Evolutionary conservation across 805 yeast species (phyloP).

Genomic region (Zygosaccharomyces rouxii): DNA sequence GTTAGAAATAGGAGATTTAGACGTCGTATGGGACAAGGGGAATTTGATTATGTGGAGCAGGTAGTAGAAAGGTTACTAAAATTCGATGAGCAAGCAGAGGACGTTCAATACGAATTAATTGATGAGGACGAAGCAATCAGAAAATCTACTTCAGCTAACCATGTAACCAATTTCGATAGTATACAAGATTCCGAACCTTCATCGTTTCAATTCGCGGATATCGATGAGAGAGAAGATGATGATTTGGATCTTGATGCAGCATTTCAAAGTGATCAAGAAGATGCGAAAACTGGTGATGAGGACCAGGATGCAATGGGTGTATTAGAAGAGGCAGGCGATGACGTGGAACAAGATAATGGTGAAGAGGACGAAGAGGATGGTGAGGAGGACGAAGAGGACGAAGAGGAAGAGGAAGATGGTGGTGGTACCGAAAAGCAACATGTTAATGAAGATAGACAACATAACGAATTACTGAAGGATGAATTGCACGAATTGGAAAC

Average conservation of each 20-base stretch:
- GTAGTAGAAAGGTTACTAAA: slow-evolving; percentile 71
- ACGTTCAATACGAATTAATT: slow-evolving; percentile 67
- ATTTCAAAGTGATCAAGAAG: slow-evolving; percentile 40
- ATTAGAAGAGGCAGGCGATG: slow-evolving; percentile 36
- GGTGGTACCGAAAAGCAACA: slow-evolving; percentile 49
- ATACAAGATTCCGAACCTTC: slow-evolving; percentile 4
- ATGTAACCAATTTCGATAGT: slow-evolving; percentile 15
- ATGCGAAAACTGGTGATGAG: slow-evolving; percentile 21
- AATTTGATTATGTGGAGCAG: slow-evolving; percentile 72
- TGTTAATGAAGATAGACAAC: slow-evolving; percentile 55
- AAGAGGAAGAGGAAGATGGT: slow-evolving; percentile 46
- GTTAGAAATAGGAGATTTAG: slow-evolving; percentile 68
- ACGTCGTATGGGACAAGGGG: slow-evolving; percentile 61
- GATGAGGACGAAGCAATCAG: slow-evolving; percentile 44
- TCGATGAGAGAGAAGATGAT: slow-evolving; percentile 41
- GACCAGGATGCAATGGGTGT: slow-evolving; percentile 18
- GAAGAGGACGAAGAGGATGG: slow-evolving; percentile 45
- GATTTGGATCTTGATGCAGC: slow-evolving; percentile 58
- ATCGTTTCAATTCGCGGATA: slow-evolving; percentile 12
- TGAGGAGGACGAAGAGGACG: slow-evolving; percentile 43
- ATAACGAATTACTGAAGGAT: slow-evolving; percentile 72
- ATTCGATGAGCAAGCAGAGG: slow-evolving; percentile 80
- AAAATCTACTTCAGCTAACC: slow-evolving; percentile 23
- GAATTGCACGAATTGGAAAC: slow-evolving; percentile 78
- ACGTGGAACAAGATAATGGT: slow-evolving; percentile 34